phyloP scores from a whole-genome alignment of 805 yeast genomes.

The Starmerella gropengiesseri region DNA sequence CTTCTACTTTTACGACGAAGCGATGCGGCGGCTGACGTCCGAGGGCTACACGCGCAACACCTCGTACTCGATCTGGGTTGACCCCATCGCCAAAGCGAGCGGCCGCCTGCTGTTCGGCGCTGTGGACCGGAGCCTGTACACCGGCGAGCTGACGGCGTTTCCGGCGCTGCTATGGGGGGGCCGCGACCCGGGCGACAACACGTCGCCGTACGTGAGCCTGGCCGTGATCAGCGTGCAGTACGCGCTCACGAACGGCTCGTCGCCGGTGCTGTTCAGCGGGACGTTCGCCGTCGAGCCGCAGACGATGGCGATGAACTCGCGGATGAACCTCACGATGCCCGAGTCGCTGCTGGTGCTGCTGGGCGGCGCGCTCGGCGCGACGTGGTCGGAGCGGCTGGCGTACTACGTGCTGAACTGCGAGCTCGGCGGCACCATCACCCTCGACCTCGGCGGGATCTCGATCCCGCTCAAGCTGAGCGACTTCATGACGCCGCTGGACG shows the following conservation, averaged over 20 bases:
- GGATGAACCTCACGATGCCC: slow-evolving; percentile 12
- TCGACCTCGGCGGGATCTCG: not conserved
- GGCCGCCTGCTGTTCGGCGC: slow-evolving; percentile 17
- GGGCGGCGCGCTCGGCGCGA: slow-evolving; percentile 7
- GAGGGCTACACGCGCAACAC: not conserved
- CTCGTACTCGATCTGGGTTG: slow-evolving; percentile 16
- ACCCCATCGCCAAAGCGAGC: slow-evolving; percentile 4
- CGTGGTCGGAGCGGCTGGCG: slow-evolving; percentile 8
- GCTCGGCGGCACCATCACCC: not conserved
- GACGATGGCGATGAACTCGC: slow-evolving; percentile 9
- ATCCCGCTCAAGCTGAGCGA: not conserved
- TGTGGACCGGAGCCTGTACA: slow-evolving; percentile 10
- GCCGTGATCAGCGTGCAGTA: too few species aligned
- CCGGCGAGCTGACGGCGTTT: not conserved
- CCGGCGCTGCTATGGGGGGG: too few species aligned
- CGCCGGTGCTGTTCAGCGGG: too few species aligned
- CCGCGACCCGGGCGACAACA: too few species aligned
- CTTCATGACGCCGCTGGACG: not conserved
- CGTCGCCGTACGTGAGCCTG: too few species aligned
- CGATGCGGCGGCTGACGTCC: not conserved
- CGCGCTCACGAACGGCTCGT: too few species aligned
- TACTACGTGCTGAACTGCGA: slow-evolving; percentile 11
- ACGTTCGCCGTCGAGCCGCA: too few species aligned
- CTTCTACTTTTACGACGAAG: slow-evolving; percentile 12
- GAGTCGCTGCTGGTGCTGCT: slow-evolving; percentile 1